Base-by-base conservation (phyloP, 1,284 basidiomycete genomes). In the Mycosarcoma maydis region DNA sequence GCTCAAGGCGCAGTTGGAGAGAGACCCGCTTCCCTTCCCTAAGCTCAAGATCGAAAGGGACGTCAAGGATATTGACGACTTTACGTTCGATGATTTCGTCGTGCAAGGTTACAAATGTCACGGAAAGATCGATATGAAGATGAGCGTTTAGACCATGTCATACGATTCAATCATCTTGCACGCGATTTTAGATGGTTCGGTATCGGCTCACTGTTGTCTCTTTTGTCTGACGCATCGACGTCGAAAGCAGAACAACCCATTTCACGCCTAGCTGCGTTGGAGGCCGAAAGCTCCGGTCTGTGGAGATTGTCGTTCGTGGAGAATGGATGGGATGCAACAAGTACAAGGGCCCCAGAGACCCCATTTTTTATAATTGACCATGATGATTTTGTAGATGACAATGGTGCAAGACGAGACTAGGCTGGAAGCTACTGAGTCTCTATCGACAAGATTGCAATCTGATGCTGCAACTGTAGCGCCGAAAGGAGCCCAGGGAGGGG, bases 131-230 rank as follows among this genome's bases (percentile, higher is more conserved):
- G 86, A 91, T 48, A 98, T 98, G 95, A 94, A 94, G 85, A 98
- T 98, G 95, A 94, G 92, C 82, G 92, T 96, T 34, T 93, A 85
- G n/a, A n/a, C n/a, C n/a, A n/a, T n/a, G n/a, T n/a, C n/a, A n/a
- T n/a, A n/a, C n/a, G n/a, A n/a, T n/a, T n/a, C n/a, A n/a, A n/a
- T n/a, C n/a, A 26, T 10, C 17, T 20, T 42, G 13, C 7, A 29
- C 13, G 27, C 27, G 6, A 6, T 29, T 6, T 29, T 29, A 29
- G 7, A 29, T 7, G 27, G 6, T 6, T 29, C 27, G 27, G 7
- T 29, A 6, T 7, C 13, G 7, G 6, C 27, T 29, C 27, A 29
- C 6, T 13, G 6, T 29, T 6, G 13, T 6, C 7, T 29, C 27
- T 29, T 29, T 29, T 13, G 13, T 29, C 27, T 6, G n/a, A n/a